Base-by-base conservation (phyloP, 2,329 filamentous ascomycete genomes). In the Chaetoscypha palmicola region DNA sequence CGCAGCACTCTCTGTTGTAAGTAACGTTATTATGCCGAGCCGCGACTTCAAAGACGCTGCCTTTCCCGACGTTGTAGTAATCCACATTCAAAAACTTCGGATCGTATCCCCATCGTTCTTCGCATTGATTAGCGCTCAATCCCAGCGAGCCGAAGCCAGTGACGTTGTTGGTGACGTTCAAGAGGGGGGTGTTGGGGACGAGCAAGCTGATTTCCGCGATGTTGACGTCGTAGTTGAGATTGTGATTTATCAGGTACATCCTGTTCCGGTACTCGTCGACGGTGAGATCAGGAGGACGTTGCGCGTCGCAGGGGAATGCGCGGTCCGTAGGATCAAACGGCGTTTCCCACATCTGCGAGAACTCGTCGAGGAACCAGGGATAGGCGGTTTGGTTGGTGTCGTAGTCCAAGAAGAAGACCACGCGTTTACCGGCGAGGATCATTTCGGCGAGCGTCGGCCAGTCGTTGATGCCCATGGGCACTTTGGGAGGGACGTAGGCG, bases 191-290 rank as follows among this genome's bases (percentile, higher is more conserved):
- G 45, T 86, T 84, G 0, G 87, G 87, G 10, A 92, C 81, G 5
- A 89, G 68, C 35, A 92, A 61, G 16, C 72, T 68, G 12, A 74
- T 61, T 22, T 77, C 78, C 2, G 81, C 76, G 26, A 94, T 65
- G 41, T 75, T 74, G 49, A 94, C 76, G 53, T 89, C 74, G 47
- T 83, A 74, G 62, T 95, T 95, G 46, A 95, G 73, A 61, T 96
- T 96, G 68, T 96, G 90, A 65, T 96, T 96, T 58, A 84, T 76
- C 59, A 95, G 73, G 62, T 90, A 94, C 65, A 94, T 72, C 33
- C 81, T 74, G 22, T 81, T 70, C 46, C 70, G 68, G 0, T 76
- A 73, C 5, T 76, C 70, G 2, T 72, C 65, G 0, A 62, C 58
- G 2, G 67, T 57, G 45, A 94, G 67, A 33, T 76, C 68, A 0